phyloP scores from a whole-genome alignment of 2,329 filamentous ascomycete species.

The Beauveria sp. region DNA sequence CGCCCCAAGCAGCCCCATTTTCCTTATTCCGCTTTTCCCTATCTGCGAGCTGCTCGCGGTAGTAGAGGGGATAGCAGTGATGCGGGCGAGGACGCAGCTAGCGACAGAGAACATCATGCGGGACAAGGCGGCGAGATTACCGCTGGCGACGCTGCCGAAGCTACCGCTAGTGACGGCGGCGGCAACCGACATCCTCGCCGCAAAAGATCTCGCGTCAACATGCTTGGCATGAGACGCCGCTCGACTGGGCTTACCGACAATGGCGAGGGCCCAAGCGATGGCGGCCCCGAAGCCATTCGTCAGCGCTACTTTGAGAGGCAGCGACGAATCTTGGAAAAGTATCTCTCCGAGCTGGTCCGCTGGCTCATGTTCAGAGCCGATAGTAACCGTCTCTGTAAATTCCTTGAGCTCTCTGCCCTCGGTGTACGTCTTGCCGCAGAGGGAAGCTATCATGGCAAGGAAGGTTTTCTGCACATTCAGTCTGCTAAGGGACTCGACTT shows the following conservation, averaged over 20 bases:
- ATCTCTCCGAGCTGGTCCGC: constrained; percentile 86
- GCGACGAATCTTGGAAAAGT: constrained; percentile 77
- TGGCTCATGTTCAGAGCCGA: constrained; percentile 96
- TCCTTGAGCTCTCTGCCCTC: constrained; percentile 87
- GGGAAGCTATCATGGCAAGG: constrained; percentile 95
- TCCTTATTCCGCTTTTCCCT: constrained; percentile 81
- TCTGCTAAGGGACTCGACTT: constrained; percentile 85
- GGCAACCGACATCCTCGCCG: constrained; percentile 26
- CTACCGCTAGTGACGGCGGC: constrained; percentile 26
- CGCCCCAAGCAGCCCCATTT: constrained; percentile 82
- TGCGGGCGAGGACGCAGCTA: constrained; percentile 51
- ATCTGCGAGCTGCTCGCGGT: constrained; percentile 71
- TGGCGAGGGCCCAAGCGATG: constrained; percentile 27
- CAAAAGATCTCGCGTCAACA: constrained; percentile 45
- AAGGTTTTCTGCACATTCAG: constrained; percentile 87
- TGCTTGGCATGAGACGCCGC: constrained; percentile 46
- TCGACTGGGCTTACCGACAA: constrained; percentile 43
- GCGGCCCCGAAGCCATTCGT: constrained; percentile 43
- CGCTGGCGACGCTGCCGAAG: constrained; percentile 57
- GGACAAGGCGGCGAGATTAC: constrained; percentile 39
- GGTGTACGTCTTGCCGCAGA: constrained; percentile 91
- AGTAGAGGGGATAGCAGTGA: constrained; percentile 74
- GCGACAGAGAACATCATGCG: constrained; percentile 23
- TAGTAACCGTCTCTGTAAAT: constrained; percentile 91
- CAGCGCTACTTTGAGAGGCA: constrained; percentile 72